Percentiles rank a stretch among this genome's conserved stretches.
Evolutionary conservation across 768 basidiomycete genomes (phyloP).

Genomic region (Leucosporidium yakuticum): DNA sequence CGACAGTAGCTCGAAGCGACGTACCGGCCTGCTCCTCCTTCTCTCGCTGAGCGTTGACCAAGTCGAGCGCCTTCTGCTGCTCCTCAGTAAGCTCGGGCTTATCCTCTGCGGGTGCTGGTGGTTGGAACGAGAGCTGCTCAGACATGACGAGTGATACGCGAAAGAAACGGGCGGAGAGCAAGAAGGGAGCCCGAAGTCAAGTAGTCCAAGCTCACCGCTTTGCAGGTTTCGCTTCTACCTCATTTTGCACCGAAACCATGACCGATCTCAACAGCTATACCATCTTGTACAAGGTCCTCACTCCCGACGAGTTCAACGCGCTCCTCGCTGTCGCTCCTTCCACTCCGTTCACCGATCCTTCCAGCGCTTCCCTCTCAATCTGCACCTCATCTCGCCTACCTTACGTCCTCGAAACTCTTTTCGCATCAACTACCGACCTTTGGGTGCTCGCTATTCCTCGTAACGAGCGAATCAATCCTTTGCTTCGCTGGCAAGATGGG

Average conservation of each 20-base stretch:
- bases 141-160: constrained; percentile 1
- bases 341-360: no score
- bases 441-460: no score
- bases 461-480: no score
- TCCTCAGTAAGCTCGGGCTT: constrained; percentile 72
- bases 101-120: constrained; percentile 37
- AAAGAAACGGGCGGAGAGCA: neutral
- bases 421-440: no score
- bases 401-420: no score
- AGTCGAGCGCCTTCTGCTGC: constrained; percentile 68
- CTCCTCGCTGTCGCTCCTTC: no score
- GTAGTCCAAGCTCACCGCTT: neutral
- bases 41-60: constrained; percentile 63
- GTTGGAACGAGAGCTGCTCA: neutral
- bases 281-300: no score
- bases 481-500: no score
- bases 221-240: neutral
- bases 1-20: constrained; percentile 32
- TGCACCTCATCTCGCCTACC: no score
- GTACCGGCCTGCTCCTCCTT: constrained; percentile 75
- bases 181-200: neutral
- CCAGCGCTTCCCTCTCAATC: no score
- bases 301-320: no score
- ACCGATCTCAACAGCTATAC: no score
- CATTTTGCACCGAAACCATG: neutral